These are phyloP conservation scores for Castanopsis chinensis DNA, from an alignment of 306 rosid genomes.

Conservation along the genomic window DNA sequence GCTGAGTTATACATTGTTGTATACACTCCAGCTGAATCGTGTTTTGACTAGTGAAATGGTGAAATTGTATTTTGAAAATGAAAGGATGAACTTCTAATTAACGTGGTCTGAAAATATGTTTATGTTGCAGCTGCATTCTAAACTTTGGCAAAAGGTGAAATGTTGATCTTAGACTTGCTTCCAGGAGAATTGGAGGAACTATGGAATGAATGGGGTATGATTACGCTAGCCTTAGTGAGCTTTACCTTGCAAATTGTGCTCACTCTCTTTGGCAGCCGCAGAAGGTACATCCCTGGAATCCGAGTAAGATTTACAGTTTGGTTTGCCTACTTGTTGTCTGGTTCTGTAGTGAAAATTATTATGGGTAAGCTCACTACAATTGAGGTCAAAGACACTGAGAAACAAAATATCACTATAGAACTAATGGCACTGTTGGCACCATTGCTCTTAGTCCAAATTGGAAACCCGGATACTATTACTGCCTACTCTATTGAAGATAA, in stretches of 20 bases:
- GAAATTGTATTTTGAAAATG: no score
- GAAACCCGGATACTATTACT: slow-evolving; percentile 63
- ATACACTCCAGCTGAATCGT: no score
- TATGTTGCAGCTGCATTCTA: slow-evolving; percentile 27
- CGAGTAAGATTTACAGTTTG: slow-evolving; percentile 50
- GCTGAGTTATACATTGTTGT: no score
- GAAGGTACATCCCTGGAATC: slow-evolving; percentile 52
- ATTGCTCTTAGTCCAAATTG: slow-evolving; percentile 62
- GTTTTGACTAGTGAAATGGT: no score
- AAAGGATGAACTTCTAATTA: neutral
- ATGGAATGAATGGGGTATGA: slow-evolving; percentile 61
- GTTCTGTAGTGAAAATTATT: slow-evolving; percentile 45
- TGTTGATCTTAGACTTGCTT: slow-evolving; percentile 29
- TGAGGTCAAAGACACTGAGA: slow-evolving; percentile 29
- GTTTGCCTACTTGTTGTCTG: slow-evolving; percentile 50
- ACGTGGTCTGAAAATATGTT: neutral
- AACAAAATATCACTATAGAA: slow-evolving; percentile 41
- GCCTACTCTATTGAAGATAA: slow-evolving; percentile 71
- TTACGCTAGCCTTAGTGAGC: slow-evolving; percentile 43
- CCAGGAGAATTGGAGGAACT: slow-evolving; percentile 36
- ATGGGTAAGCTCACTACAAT: slow-evolving; percentile 59
- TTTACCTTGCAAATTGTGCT: slow-evolving; percentile 49
- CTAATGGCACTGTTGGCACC: slow-evolving; percentile 56
- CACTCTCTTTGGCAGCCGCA: slow-evolving; percentile 53
- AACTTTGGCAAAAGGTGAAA: slow-evolving; percentile 2